A percentile compares a stretch with the other conserved stretches of the same genome.
Conservation (phyloP, 1,284 basidiomycete species). For the Ustilago shanxiensis region DNA sequence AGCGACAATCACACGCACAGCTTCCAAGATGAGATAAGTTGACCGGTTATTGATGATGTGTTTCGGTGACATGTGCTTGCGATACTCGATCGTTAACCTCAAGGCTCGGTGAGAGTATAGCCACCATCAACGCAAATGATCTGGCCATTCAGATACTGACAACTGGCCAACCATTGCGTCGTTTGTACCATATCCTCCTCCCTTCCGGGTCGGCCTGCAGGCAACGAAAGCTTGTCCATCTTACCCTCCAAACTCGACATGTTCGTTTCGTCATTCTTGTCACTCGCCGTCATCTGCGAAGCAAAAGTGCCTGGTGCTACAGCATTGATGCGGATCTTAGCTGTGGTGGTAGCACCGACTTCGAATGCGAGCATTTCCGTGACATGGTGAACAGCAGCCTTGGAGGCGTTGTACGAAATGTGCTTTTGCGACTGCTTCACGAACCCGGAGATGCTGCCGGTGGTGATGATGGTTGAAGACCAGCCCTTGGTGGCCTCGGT, state of each 20-base stretch:
- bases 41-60: background rate
- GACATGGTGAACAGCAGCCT: constrained; percentile 58
- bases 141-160: constrained; percentile 55
- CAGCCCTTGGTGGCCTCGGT: constrained; percentile 39
- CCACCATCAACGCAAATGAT: constrained; percentile 57
- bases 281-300: constrained; percentile 53
- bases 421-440: constrained; percentile 55
- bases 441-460: constrained; percentile 46
- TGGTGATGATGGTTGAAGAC: constrained; percentile 48
- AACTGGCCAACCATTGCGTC: constrained; percentile 45
- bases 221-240: constrained; percentile 47
- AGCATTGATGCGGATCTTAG: constrained; percentile 56
- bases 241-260: constrained; percentile 47
- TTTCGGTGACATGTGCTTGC: background rate
- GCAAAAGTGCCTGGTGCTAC: constrained; percentile 62
- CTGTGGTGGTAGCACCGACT: constrained; percentile 41
- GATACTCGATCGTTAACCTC: constrained; percentile 4
- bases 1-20: background rate
- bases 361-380: constrained; percentile 52
- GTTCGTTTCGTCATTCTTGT: constrained; percentile 47
- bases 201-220: constrained; percentile 54
- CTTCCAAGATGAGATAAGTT: background rate
- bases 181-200: constrained; percentile 63
- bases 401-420: constrained; percentile 58
- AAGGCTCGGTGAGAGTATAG: constrained; percentile 56